Percentiles rank a stretch among this genome's conserved stretches.
Evolutionary conservation across 495 filamentous ascomycete species (phyloP).

Genomic region (Xylaria telfairii): DNA sequence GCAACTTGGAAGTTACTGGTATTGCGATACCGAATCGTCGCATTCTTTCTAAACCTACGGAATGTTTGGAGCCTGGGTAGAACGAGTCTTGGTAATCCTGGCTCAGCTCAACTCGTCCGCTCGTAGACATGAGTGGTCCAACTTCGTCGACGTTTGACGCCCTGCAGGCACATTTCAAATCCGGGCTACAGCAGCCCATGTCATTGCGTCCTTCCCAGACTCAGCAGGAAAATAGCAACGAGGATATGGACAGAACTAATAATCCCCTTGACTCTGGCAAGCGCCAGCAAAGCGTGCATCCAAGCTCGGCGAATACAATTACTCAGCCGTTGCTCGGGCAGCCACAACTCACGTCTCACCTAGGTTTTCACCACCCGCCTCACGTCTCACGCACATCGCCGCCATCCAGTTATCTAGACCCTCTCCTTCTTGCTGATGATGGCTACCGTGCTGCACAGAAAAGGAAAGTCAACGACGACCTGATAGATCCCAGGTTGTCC

Average conservation of each 20-base stretch:
- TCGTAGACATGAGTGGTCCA: conserved; percentile 32
- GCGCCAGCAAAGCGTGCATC: background rate
- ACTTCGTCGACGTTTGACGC: conserved; percentile 35
- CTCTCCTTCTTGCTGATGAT: conserved; percentile 23
- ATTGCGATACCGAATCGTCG: background rate
- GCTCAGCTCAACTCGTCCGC: background rate
- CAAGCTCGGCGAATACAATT: background rate
- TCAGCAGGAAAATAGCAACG: conserved; percentile 4
- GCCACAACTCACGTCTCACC: background rate
- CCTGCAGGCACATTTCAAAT: conserved; percentile 37
- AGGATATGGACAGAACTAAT: background rate
- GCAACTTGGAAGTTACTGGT: background rate
- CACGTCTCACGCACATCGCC: background rate
- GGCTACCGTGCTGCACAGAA: conserved; percentile 24
- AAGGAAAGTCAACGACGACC: conserved; percentile 52
- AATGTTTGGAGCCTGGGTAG: background rate
- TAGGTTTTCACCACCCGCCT: background rate
- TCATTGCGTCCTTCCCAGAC: conserved; percentile 7
- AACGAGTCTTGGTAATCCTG: background rate
- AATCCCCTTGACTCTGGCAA: background rate
- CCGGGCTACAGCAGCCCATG: conserved; percentile 18
- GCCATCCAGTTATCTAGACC: conserved; percentile 20
- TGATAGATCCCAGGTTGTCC: conserved; percentile 26
- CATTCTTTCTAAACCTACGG: background rate
- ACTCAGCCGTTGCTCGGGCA: background rate